Base-by-base conservation (phyloP, 2,329 filamentous ascomycete species). In the Penicillium brevicompactum region DNA sequence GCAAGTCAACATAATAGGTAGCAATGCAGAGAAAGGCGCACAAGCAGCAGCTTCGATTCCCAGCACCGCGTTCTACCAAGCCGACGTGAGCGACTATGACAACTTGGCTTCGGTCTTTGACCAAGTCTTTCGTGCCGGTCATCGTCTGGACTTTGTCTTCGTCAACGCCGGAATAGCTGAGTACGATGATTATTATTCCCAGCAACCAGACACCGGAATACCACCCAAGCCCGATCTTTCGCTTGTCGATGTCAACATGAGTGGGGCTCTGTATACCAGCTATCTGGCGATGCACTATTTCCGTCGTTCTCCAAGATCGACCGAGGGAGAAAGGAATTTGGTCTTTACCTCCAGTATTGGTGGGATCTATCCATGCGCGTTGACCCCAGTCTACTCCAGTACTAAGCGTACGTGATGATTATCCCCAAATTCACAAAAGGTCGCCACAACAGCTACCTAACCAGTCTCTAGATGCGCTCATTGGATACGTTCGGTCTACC, bases 111-210 rank as follows among this genome's bases (percentile, higher is more conserved):
- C 56, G 5, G 66, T 66, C 2, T 80, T 80, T 52, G 69, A 78
- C 34, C 58, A 54, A 5, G 64, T 74, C 10, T 80, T 75, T 65
- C 62, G 66, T 7, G 54, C 60, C 3, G 63, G 69, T 10, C 63
- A 70, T 5, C 66, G 72, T 3, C 40, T 82, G n/a, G 78, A 81
- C 63, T 79, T 80, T 54, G 77, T 81, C 30, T 81, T 78, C 56
- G 78, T 77, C 14, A 81, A 81, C 53, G 79, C 78, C 1, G 78
- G 78, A 2, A 73, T 78, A n/a, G 66, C 78, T 6, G 76, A 79
- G 45, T 60, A 68, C 10, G 61, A 69, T 49, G 75, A 74, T 50
- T 77, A 77, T 61, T 79, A 72, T 53, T 67, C 65, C 31, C 57
- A 58, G 2, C 67, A 75, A 34, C 44, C 52, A 2, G 60, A 58